Conservation (phyloP, 2,329 filamentous ascomycete species). For the Botrytis hyacinthi region DNA sequence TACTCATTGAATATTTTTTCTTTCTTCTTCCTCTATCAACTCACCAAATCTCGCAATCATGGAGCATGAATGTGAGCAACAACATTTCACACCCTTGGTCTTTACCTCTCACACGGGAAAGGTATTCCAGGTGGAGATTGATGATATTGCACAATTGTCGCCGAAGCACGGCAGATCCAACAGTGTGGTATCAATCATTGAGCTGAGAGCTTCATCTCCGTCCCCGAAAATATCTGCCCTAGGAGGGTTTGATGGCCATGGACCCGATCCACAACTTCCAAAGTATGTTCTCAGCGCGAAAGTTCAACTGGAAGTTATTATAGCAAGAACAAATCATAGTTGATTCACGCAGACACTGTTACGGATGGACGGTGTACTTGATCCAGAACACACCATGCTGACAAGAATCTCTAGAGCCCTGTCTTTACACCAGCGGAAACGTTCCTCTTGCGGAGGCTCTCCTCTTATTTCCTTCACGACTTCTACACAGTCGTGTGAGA, state of each 20-base stretch:
- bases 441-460: constrained; percentile 6
- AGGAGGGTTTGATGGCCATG: constrained; percentile 6
- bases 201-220: constrained; percentile 6
- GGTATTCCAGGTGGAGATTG: constrained; percentile 22
- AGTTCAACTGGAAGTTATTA: not conserved
- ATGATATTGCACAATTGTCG: constrained; percentile 10
- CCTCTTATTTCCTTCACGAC: constrained; percentile 1
- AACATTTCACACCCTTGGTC: constrained; percentile 14
- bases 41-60: not conserved
- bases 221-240: not conserved
- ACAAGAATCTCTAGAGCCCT: not conserved
- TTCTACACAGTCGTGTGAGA: not conserved
- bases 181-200: constrained; percentile 7
- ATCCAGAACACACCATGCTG: not conserved
- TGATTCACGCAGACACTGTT: too few relatives aligned
- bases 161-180: constrained; percentile 1
- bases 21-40: not conserved
- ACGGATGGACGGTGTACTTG: not conserved
- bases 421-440: not conserved
- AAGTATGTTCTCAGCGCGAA: not conserved
- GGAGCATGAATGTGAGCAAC: constrained; percentile 15
- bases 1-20: not conserved
- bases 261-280: not conserved
- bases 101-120: constrained; percentile 23
- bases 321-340: not conserved